These are phyloP conservation scores for Emergomyces pasteurianus DNA, from an alignment of 2,329 filamentous ascomycete genomes.

Conservation along the genomic window DNA sequence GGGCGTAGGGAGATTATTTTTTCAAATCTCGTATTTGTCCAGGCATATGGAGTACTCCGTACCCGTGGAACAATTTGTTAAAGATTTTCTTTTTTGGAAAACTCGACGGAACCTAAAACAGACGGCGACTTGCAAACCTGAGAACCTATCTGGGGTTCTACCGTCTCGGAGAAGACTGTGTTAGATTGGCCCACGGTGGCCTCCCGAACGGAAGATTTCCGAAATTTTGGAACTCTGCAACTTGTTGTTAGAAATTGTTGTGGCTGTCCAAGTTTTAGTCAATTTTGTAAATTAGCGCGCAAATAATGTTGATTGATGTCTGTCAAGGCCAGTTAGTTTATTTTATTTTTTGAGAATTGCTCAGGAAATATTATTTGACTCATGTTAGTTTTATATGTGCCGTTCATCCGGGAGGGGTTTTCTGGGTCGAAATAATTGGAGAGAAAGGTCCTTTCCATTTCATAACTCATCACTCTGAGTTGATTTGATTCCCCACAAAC, in stretches of 20 bases:
- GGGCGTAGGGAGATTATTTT: background rate
- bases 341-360: background rate
- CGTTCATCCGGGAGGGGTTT: background rate
- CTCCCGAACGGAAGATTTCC: background rate
- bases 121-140: background rate
- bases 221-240: background rate
- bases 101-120: background rate
- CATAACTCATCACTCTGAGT: background rate
- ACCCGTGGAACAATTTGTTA: background rate
- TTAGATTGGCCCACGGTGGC: background rate
- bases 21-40: background rate
- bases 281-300: too few relatives aligned
- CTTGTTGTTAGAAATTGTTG: background rate
- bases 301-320: background rate
- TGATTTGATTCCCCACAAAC: background rate
- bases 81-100: background rate
- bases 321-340: background rate
- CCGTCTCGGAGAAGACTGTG: too few relatives aligned
- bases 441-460: background rate
- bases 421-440: background rate
- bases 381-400: background rate
- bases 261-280: too few relatives aligned
- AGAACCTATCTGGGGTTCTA: background rate
- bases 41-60: too few relatives aligned
- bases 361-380: background rate